Base-by-base conservation (phyloP, 345 rosid species). In the Odontarrhena argentea region DNA sequence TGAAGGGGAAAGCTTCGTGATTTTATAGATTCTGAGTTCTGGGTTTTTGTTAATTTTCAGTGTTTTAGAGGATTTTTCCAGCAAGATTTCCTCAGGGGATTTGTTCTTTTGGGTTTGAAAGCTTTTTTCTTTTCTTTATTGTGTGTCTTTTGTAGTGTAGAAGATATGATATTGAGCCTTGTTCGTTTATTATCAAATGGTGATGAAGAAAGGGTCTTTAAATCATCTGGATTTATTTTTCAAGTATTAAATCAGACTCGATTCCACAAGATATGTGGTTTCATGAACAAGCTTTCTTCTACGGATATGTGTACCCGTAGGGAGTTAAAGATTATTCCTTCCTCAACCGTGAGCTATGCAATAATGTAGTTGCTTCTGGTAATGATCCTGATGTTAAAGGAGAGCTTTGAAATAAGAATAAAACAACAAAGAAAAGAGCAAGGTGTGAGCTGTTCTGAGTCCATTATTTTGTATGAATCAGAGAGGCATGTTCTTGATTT, bases 221-320 rank as follows among this genome's bases (percentile, higher is more conserved):
- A 18, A 52, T 59, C 79, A 67, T 57, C 65, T 76, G 73, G 50
- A 68, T 40, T 69, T 47, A 48, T 56, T 51, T 63, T 47, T 11
- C 36, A 64, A 8, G 52, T 56, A 51, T 38, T 36, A 60, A 28
- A 4, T 74, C 56, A 76, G 79, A 45, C 66, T 59, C 64, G 70
- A 79, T 77, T 75, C 58, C 41, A 52, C 76, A 3, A 57, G 54
- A 47, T 58, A 60, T 79, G 66, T 25, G 67, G 61, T 60, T 63
- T 77, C 80, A 65, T 53, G 24, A 68, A 70, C 3, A 63, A 79
- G 46, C 79, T 90, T 44, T 81, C 97, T 65, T 86, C 92, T 1
- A 75, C 79, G 68, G 89, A 88, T 58, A 84, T 72, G 71, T 18
- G 55, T 24, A 24, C 12, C n/a, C 5, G 76, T 28, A 77, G 67